Evolutionary conservation across 495 filamentous ascomycete species (phyloP).

Genomic region (Lasiosphaeria ovina): DNA sequence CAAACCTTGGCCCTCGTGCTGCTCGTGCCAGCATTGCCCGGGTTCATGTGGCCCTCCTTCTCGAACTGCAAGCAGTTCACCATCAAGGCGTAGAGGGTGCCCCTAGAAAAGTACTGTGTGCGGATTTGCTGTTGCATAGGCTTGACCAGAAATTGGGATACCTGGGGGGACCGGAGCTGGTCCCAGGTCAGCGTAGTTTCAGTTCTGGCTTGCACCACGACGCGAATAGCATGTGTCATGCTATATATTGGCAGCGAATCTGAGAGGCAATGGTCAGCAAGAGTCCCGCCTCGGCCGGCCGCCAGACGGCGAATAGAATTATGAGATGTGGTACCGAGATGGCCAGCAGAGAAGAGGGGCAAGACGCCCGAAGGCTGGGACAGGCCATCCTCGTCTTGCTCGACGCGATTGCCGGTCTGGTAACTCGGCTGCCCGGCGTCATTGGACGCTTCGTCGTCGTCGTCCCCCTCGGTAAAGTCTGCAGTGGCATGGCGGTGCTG

Average conservation of each 20-base stretch:
- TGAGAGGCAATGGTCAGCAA: slow-evolving; percentile 19
- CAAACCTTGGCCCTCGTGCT: slow-evolving; percentile 81
- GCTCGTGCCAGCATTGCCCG: slow-evolving; percentile 77
- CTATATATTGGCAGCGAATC: slow-evolving; percentile 78
- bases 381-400: slow-evolving; percentile 52
- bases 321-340: slow-evolving; percentile 59
- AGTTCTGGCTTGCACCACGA: slow-evolving; percentile 74
- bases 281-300: not conserved
- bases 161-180: slow-evolving; percentile 87
- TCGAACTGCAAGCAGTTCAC: slow-evolving; percentile 91
- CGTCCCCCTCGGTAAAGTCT: slow-evolving; percentile 56
- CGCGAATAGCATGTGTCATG: slow-evolving; percentile 82
- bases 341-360: slow-evolving; percentile 78
- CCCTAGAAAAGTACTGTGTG: slow-evolving; percentile 75
- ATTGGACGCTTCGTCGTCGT: slow-evolving; percentile 45
- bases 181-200: slow-evolving; percentile 96
- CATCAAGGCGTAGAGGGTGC: slow-evolving; percentile 84
- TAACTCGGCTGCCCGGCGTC: slow-evolving; percentile 35
- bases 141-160: slow-evolving; percentile 93
- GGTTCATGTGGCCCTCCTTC: slow-evolving; percentile 78
- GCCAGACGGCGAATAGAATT: not conserved
- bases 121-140: slow-evolving; percentile 82
- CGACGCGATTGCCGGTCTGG: slow-evolving; percentile 18
- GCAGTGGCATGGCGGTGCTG: slow-evolving; percentile 52
- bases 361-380: slow-evolving; percentile 62